phyloP scores from a whole-genome alignment of 2,329 filamentous ascomycete genomes.

The Colletotrichum tropicicola region DNA sequence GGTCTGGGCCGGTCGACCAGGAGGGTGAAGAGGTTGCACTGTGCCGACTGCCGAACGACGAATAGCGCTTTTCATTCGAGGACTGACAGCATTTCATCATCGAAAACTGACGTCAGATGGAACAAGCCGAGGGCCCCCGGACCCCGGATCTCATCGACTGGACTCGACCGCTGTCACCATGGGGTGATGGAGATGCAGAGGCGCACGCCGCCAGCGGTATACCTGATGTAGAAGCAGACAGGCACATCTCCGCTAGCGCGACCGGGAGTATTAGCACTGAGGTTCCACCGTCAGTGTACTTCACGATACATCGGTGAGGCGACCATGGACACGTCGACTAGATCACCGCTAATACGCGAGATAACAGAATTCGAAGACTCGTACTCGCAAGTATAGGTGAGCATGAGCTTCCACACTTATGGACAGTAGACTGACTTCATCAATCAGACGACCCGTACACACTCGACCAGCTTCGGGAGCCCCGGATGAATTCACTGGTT shows the following conservation, averaged over 20 bases:
- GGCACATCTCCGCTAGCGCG: conserved; percentile 5
- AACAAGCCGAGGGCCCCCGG: conserved; percentile 10
- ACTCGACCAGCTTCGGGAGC: conserved; percentile 71
- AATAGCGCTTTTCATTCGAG: not conserved
- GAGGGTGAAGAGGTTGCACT: not conserved
- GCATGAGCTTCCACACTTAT: not conserved
- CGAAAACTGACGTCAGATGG: conserved; percentile 13
- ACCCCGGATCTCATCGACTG: conserved; percentile 28
- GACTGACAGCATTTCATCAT: not conserved
- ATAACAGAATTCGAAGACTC: conserved; percentile 15
- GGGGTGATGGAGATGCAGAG: conserved; percentile 9
- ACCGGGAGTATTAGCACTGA: conserved; percentile 19
- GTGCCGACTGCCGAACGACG: not conserved
- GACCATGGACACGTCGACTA: not conserved
- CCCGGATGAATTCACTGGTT: conserved; percentile 72
- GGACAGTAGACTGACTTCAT: not conserved
- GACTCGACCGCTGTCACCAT: conserved; percentile 26
- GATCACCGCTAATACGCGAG: not conserved
- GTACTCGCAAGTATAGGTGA: conserved; percentile 21
- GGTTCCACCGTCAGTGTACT: conserved; percentile 12
- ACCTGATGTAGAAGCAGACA: conserved; percentile 21
- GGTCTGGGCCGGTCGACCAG: not conserved
- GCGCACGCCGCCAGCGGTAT: not conserved
- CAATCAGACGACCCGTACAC: conserved; percentile 51
- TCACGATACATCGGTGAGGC: conserved; percentile 26